Evolutionary conservation across 1,139 yeast genomes (phyloP).

Genomic region (Suhomyces guaymorum): DNA sequence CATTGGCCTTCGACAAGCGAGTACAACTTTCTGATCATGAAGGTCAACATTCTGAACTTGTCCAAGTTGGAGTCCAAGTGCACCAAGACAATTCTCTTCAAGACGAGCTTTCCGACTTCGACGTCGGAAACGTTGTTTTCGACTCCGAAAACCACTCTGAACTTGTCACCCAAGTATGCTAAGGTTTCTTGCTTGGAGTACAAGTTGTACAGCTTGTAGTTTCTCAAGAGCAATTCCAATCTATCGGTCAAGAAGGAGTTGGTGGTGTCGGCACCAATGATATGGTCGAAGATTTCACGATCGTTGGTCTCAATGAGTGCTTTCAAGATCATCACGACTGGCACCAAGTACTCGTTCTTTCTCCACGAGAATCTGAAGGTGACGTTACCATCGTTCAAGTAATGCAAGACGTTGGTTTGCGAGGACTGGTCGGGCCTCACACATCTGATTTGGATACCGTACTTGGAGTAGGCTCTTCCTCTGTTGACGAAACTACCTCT

Average conservation of each 20-base stretch:
- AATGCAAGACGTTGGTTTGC: conserved; percentile 94
- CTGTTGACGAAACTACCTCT: conserved; percentile 94
- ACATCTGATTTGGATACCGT: conserved; percentile 90
- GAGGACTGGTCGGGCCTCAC: conserved; percentile 98
- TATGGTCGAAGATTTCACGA: conserved; percentile 93
- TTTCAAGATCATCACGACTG: conserved; percentile 88
- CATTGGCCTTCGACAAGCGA: conserved; percentile 96
- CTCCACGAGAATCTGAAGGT: conserved; percentile 97
- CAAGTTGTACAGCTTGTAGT: conserved; percentile 78
- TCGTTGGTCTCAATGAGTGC: conserved; percentile 90
- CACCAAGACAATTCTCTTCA: conserved; percentile 82
- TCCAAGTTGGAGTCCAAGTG: conserved; percentile 74
- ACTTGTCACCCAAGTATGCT: conserved; percentile 93
- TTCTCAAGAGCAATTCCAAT: conserved; percentile 85
- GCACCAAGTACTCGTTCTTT: conserved; percentile 91
- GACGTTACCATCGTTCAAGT: conserved; percentile 92
- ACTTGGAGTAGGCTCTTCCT: conserved; percentile 87
- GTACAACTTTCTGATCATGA: conserved; percentile 94
- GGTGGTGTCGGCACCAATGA: conserved; percentile 81
- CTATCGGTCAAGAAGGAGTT: conserved; percentile 98
- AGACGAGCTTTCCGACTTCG: conserved; percentile 86
- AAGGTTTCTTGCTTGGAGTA: conserved; percentile 83
- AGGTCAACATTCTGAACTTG: conserved; percentile 81
- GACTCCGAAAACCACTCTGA: conserved; percentile 89
- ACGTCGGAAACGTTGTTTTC: conserved; percentile 85